Percentiles rank a stretch among this genome's conserved stretches.
These are phyloP conservation scores for Pseudevernia furfuracea DNA, from an alignment of 495 filamentous ascomycete genomes.

Conservation along the genomic window DNA sequence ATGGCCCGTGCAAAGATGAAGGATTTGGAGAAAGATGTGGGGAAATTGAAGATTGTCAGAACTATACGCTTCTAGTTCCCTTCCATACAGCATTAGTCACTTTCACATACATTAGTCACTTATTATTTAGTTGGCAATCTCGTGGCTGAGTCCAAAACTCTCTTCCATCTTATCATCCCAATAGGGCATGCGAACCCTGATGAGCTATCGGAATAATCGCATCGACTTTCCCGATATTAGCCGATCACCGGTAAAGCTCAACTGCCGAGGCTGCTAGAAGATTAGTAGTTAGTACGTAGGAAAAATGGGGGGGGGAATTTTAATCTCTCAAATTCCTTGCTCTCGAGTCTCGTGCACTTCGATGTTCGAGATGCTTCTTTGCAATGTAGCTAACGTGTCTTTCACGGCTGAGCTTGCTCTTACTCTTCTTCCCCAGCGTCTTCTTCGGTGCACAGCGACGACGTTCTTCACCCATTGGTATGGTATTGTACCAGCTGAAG, in stretches of 20 bases:
- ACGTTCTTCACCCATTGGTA: background rate
- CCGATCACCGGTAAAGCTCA: background rate
- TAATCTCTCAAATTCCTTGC: background rate
- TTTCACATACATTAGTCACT: no score
- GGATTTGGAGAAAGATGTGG: background rate
- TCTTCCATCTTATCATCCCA: background rate
- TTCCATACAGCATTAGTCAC: background rate
- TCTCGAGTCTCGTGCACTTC: slow-evolving; percentile 1
- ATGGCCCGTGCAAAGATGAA: background rate
- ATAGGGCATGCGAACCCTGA: background rate
- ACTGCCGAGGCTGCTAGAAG: background rate
- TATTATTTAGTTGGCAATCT: background rate
- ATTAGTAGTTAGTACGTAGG: no score
- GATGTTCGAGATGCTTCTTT: background rate
- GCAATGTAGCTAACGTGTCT: no score
- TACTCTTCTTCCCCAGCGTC: background rate
- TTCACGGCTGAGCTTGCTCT: background rate
- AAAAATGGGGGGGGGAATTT: background rate
- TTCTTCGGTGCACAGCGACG: background rate
- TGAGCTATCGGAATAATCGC: no score
- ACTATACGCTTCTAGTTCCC: background rate
- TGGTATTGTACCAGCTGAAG: background rate
- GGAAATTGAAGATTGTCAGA: background rate
- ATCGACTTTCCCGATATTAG: background rate
- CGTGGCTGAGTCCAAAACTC: background rate